A percentile compares a stretch with the other conserved stretches of the same genome.
These are phyloP conservation scores for Fusarium sp. DNA, from an alignment of 2,329 filamentous ascomycete species.

Conservation along the genomic window DNA sequence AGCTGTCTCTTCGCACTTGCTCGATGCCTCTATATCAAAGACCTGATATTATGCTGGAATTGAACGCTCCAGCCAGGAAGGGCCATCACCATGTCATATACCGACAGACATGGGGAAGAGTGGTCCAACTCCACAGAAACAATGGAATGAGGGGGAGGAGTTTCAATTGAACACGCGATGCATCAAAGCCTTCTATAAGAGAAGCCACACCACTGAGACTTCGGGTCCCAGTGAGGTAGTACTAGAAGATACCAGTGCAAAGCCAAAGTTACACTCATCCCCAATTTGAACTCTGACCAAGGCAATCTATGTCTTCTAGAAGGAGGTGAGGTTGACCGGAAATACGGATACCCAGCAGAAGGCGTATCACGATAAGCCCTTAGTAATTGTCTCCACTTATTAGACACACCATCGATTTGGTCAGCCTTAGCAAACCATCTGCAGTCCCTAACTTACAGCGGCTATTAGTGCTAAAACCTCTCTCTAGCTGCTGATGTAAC, in stretches of 20 bases:
- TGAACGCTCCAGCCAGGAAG: background rate
- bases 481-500: slow-evolving; percentile 43
- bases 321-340: slow-evolving; percentile 6
- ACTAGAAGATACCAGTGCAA: background rate
- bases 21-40: background rate
- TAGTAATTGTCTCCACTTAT: slow-evolving; percentile 33
- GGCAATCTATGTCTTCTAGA: background rate
- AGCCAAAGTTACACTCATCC: background rate
- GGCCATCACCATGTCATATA: background rate
- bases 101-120: background rate
- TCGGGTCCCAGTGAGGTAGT: background rate
- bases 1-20: background rate
- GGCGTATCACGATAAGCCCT: slow-evolving; percentile 11
- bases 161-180: background rate
- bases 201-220: background rate
- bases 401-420: slow-evolving; percentile 22
- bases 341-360: slow-evolving; percentile 22
- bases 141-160: background rate
- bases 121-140: background rate
- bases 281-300: background rate
- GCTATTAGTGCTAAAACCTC: slow-evolving; percentile 8
- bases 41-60: background rate
- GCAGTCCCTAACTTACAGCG: background rate
- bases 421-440: slow-evolving; percentile 38
- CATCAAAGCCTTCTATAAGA: background rate